These are phyloP conservation scores for Phytophthora fragariae DNA, from an alignment of 352 stramenopile species.

Conservation along the genomic window DNA sequence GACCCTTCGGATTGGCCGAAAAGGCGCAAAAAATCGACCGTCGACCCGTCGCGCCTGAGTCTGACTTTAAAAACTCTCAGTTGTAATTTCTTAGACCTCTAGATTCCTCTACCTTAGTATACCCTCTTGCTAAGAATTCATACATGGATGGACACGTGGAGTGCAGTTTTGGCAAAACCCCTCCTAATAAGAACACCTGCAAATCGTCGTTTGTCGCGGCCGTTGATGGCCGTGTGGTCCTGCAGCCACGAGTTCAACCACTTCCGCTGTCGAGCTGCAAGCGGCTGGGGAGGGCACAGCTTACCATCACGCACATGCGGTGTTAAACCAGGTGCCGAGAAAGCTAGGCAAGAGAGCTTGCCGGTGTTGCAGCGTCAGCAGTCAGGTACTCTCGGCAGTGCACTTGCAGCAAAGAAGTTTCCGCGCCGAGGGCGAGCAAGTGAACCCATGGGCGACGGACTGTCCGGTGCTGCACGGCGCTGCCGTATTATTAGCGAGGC, in stretches of 20 bases:
- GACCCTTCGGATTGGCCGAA: conserved; percentile 28
- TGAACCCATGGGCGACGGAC: not conserved
- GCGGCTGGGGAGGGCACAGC: conserved; percentile 1
- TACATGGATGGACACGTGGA: too few relatives aligned
- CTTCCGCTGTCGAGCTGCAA: conserved; percentile 10
- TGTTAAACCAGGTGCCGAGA: not conserved
- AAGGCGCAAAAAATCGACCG: conserved; percentile 29
- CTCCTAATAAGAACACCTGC: not conserved
- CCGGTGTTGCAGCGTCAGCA: not conserved
- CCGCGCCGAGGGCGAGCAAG: not conserved
- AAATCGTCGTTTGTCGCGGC: not conserved
- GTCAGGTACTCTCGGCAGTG: too few relatives aligned
- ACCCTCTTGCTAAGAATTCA: too few relatives aligned
- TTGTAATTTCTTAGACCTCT: too few relatives aligned
- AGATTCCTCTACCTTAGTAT: too few relatives aligned
- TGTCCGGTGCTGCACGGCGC: not conserved
- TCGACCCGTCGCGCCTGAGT: conserved; percentile 7
- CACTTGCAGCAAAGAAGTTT: too few relatives aligned
- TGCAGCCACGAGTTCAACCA: conserved; percentile 17
- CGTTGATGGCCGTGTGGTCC: not conserved
- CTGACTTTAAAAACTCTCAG: conserved; percentile 7
- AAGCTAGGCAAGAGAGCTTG: not conserved
- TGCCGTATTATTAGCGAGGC: not conserved
- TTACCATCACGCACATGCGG: not conserved
- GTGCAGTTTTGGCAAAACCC: too few relatives aligned